Evolutionary conservation across 495 filamentous ascomycete genomes (phyloP).

Genomic region (Lepraria neglecta): DNA sequence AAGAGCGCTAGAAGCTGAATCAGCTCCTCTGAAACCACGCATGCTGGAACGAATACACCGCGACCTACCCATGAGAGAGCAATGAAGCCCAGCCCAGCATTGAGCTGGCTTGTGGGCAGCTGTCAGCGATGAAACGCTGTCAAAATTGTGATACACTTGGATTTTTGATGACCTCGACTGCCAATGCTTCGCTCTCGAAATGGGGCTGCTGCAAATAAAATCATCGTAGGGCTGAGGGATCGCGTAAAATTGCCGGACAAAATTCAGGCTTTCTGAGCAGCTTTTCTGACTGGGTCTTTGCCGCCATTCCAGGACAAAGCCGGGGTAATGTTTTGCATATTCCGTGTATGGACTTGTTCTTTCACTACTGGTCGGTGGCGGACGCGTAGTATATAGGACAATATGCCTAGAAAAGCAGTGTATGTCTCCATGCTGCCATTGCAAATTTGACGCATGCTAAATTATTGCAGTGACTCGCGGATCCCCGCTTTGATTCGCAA

Average conservation of each 20-base stretch:
- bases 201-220: not conserved
- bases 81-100: conserved; percentile 20
- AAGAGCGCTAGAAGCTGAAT: conserved; percentile 14
- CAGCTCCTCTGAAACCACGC: conserved; percentile 1
- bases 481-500: conserved; percentile 96
- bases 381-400: not conserved
- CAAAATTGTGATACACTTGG: too few species aligned
- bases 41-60: not conserved
- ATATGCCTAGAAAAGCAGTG: conserved; percentile 53
- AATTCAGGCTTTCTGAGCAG: too few species aligned
- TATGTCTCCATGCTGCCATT: conserved; percentile 14
- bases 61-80: conserved; percentile 19
- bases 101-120: conserved; percentile 3
- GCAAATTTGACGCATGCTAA: conserved; percentile 4
- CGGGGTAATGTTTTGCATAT: not conserved
- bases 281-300: too few species aligned
- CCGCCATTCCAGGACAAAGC: not conserved
- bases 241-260: conserved; percentile 7
- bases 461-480: conserved; percentile 67
- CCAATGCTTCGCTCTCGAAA: not conserved
- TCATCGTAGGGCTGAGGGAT: not conserved
- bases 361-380: not conserved
- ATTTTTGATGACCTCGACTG: too few species aligned
- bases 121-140: too few species aligned
- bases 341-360: not conserved